Conservation (phyloP, 495 filamentous ascomycete species). For the Letharia columbiana region DNA sequence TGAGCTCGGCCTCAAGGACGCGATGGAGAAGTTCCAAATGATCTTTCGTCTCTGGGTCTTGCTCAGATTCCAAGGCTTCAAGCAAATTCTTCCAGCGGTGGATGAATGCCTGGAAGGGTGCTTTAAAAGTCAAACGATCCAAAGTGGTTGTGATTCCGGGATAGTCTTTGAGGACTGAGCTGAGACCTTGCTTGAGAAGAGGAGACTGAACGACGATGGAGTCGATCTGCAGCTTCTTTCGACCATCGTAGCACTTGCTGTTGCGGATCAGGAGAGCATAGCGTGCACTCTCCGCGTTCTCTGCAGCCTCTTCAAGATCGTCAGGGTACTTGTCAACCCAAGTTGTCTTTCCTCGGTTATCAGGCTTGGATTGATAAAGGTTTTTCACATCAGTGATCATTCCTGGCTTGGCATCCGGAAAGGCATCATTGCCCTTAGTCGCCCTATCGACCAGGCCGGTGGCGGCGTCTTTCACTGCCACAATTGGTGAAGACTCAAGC, state of each 20-base stretch:
- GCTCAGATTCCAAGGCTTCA: conserved; percentile 38
- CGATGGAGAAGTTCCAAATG: conserved; percentile 51
- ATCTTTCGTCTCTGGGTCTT: conserved; percentile 40
- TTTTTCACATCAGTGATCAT: conserved; percentile 26
- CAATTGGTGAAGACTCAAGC: background rate
- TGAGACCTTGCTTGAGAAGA: conserved; percentile 48
- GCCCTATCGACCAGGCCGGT: background rate
- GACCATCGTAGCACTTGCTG: conserved; percentile 48
- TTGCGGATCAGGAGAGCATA: conserved; percentile 48
- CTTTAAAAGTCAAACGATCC: conserved; percentile 49
- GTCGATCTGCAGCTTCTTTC: conserved; percentile 52
- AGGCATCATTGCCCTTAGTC: background rate
- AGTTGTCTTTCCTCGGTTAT: conserved; percentile 21
- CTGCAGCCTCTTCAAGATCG: conserved; percentile 40
- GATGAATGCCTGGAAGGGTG: conserved; percentile 55
- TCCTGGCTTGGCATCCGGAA: conserved; percentile 13
- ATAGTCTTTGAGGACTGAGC: conserved; percentile 50
- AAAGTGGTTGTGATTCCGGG: conserved; percentile 55
- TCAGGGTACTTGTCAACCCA: conserved; percentile 37
- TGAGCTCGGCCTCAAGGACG: conserved; percentile 51
- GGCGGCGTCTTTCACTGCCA: conserved; percentile 1
- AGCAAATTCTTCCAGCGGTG: conserved; percentile 55
- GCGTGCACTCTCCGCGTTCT: conserved; percentile 44
- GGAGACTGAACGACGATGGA: conserved; percentile 60
- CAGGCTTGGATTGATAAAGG: conserved; percentile 29